Conservation (phyloP, 768 basidiomycete species). For the Kwoniella bestiolae region DNA sequence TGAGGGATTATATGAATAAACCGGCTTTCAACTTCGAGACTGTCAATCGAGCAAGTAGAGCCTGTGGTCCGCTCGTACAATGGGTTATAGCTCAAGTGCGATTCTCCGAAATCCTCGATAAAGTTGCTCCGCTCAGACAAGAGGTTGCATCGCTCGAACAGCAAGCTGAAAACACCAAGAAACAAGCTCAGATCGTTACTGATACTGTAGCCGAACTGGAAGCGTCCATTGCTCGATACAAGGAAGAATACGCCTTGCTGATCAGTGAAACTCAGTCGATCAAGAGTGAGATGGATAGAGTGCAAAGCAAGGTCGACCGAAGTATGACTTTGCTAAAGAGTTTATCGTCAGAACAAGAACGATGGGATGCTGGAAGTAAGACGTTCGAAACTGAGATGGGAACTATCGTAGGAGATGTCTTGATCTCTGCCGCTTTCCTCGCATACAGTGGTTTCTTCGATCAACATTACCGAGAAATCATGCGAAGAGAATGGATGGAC, state of each 20-base stretch:
- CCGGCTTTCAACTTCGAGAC: constrained; percentile 93
- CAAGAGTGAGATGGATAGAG: constrained; percentile 96
- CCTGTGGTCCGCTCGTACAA: constrained; percentile 96
- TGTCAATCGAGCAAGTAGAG: constrained; percentile 91
- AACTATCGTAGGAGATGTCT: constrained; percentile 94
- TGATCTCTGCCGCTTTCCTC: constrained; percentile 92
- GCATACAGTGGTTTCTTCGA: constrained; percentile 99
- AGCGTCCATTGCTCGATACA: constrained; percentile 87
- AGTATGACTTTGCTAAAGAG: constrained; percentile 94
- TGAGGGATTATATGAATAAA: constrained; percentile 85
- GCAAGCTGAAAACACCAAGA: constrained; percentile 92
- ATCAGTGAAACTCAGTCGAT: constrained; percentile 97
- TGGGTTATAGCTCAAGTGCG: constrained; percentile 97
- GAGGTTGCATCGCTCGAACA: constrained; percentile 91
- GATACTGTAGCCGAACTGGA: constrained; percentile 92
- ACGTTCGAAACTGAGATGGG: constrained; percentile 98
- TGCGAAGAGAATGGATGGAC: constrained; percentile 67
- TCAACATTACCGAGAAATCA: constrained; percentile 92
- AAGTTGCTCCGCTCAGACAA: constrained; percentile 91
- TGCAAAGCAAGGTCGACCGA: constrained; percentile 94
- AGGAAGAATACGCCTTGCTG: constrained; percentile 93
- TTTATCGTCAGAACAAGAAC: constrained; percentile 87
- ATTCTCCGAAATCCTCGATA: constrained; percentile 96
- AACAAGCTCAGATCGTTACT: constrained; percentile 86
- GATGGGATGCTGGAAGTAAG: constrained; percentile 93